Conservation (phyloP, 2,329 filamentous ascomycete genomes). For the Pezicula rhizophila region DNA sequence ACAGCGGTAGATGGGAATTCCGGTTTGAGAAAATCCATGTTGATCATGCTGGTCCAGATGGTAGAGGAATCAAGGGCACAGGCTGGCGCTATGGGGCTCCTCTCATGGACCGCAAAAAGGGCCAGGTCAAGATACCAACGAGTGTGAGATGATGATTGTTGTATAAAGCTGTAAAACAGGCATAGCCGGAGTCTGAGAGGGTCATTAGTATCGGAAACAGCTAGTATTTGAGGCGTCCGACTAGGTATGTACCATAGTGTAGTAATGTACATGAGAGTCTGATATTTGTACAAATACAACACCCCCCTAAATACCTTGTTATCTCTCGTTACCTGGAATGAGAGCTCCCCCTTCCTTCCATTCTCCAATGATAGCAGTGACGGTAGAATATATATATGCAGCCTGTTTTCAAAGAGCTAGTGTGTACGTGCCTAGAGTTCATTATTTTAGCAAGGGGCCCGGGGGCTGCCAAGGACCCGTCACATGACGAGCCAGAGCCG, state of each 20-base stretch:
- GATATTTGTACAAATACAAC: constrained; percentile 1
- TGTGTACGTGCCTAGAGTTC: no score
- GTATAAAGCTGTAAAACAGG: constrained; percentile 7
- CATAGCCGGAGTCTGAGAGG: constrained; percentile 7
- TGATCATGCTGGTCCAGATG: constrained; percentile 48
- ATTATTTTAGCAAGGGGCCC: no score
- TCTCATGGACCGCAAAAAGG: constrained; percentile 54
- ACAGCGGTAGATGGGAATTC: constrained; percentile 51
- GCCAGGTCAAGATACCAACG: constrained; percentile 62
- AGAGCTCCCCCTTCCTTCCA: neutral
- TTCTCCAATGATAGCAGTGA: neutral
- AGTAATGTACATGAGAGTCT: constrained; percentile 2
- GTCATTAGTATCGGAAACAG: no score
- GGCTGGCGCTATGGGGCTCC: constrained; percentile 62
- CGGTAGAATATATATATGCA: neutral
- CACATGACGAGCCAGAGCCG: no score
- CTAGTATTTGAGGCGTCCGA: neutral
- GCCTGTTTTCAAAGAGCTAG: no score
- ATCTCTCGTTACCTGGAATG: no score
- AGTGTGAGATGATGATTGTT: constrained; percentile 35
- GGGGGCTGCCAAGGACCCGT: no score
- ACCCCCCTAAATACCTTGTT: neutral
- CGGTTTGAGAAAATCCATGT: constrained; percentile 54
- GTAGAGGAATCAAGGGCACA: constrained; percentile 43
- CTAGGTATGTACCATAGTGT: constrained; percentile 14